Percentiles rank a stretch among this genome's conserved stretches.
These are phyloP conservation scores for Xylariales sp. DNA, from an alignment of 2,329 filamentous ascomycete genomes.

Conservation along the genomic window DNA sequence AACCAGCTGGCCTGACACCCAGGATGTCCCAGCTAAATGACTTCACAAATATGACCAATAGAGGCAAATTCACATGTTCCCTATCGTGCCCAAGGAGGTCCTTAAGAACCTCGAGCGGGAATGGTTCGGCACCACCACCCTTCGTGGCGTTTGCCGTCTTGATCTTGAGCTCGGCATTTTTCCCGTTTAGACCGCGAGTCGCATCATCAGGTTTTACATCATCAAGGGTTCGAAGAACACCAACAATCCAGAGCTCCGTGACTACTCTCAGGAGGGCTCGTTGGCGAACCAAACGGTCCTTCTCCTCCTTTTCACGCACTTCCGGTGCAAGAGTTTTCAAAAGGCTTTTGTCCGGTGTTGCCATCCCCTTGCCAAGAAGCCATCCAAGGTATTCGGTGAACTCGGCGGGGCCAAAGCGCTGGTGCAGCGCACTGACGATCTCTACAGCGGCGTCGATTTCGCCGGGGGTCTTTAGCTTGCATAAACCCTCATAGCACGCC, in stretches of 20 bases:
- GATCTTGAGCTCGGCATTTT: slow-evolving; percentile 69
- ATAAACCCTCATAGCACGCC: slow-evolving; percentile 93
- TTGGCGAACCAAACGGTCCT: slow-evolving; percentile 88
- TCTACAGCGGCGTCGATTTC: slow-evolving; percentile 93
- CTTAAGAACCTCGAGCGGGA: slow-evolving; percentile 97
- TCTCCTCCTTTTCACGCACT: slow-evolving; percentile 92
- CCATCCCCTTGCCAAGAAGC: slow-evolving; percentile 90
- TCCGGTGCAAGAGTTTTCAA: slow-evolving; percentile 84
- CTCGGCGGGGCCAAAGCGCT: slow-evolving; percentile 89
- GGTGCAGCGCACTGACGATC: slow-evolving; percentile 93
- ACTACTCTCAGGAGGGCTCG: slow-evolving; percentile 88
- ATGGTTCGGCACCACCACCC: slow-evolving; percentile 82
- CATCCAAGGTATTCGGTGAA: slow-evolving; percentile 94
- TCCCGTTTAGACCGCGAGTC: slow-evolving; percentile 71
- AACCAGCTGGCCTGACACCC: slow-evolving; percentile 76
- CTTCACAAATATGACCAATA: slow-evolving; percentile 96
- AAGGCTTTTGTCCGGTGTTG: slow-evolving; percentile 85
- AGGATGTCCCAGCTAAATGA: slow-evolving; percentile 96
- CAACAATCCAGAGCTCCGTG: slow-evolving; percentile 95
- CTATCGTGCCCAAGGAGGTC: slow-evolving; percentile 93
- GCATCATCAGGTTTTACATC: slow-evolving; percentile 73
- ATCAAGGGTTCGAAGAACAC: slow-evolving; percentile 83
- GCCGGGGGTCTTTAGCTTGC: slow-evolving; percentile 88
- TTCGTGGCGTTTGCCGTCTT: slow-evolving; percentile 66
- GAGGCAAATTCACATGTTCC: slow-evolving; percentile 88